phyloP scores from a whole-genome alignment of 345 rosid genomes.

The Excoecaria agallocha region DNA sequence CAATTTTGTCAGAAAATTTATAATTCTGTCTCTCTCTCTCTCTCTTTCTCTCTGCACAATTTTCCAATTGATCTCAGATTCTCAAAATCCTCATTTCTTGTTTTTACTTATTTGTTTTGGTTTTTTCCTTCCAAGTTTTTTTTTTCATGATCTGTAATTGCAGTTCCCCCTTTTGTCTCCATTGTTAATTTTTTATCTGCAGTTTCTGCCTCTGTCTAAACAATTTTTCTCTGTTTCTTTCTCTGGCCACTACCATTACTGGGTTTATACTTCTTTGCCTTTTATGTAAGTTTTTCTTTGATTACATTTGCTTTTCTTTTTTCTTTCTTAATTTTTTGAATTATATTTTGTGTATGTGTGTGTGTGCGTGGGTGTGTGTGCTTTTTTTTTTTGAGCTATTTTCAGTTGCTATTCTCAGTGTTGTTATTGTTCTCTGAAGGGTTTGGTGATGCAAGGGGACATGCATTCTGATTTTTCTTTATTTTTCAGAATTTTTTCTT shows the following conservation, averaged over 20 bases:
- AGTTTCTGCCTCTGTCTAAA: not conserved
- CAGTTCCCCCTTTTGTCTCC: conserved; percentile 12
- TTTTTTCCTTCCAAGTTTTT: not conserved
- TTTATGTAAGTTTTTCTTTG: conserved; percentile 4
- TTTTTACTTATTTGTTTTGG: not conserved
- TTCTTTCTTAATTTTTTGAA: not conserved
- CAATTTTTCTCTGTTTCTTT: not conserved
- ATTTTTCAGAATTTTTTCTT: too few relatives aligned
- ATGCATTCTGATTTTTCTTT: too few relatives aligned
- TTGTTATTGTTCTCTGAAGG: too few relatives aligned
- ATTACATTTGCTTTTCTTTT: not conserved
- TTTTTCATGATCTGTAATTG: conserved; percentile 27
- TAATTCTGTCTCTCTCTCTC: conserved; percentile 16
- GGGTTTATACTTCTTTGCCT: conserved; percentile 11
- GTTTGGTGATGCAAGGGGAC: too few relatives aligned
- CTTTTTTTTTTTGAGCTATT: not conserved
- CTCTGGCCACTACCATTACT: not conserved
- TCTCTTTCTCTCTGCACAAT: not conserved
- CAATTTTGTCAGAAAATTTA: not conserved
- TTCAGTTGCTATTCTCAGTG: not conserved
- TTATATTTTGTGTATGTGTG: not conserved
- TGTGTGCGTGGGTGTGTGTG: too few relatives aligned
- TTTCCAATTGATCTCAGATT: conserved; percentile 13
- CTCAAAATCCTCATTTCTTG: not conserved
- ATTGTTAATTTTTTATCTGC: not conserved